Evolutionary conservation across 225 moss, liverwort and hornwort genomes (phyloP), one percentile per base, ranked within the genome.

Genomic region (Marchantia polymorpha): DNA sequence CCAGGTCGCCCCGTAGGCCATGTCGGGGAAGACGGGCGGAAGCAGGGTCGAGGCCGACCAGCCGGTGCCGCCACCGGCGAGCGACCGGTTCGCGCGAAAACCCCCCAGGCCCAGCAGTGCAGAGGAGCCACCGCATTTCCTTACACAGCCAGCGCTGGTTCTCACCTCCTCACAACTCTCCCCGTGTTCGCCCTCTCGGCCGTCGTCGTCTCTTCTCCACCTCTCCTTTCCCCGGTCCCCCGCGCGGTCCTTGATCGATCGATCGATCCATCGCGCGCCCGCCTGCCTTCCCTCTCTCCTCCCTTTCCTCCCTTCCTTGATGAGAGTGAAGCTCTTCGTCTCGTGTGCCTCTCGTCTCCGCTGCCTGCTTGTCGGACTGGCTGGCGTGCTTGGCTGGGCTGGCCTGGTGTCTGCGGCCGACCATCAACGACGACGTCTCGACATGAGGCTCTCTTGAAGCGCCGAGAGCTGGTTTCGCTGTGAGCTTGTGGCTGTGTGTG

Each of bases 101-200:
- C 2, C 2, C 39, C 39, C 39, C 39, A 39, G 39, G 39, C 39
- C 39, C 39, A 39, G 39, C 39, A 39, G 39, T 39, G 39, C 39
- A 39, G 39, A 39, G 5, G 39, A 59, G n/a, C 23, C 63, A 74
- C 56, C 74, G 39, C 30, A 74, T 74, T 74, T 56, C 3, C 50
- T 31, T 66, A 30, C 71, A 71, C 71, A 50, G 54, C 74, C 23
- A 50, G 0, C 51, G 15, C 29, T 26, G 39, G 39, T 39, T 7
- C 52, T 74, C 53, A 52, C 56, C 75, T 74, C 0, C 74, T 39
- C 75, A 59, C 59, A 15, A 60, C 0, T 60, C 75, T 75, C 39
- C 9, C 15, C 7, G 3, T 39, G 39, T 30, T 1, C 29, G 23
- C 23, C 52, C 52, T 55, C 74, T 54, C 52, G 25, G 3, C 48